These are phyloP conservation scores for Dioscorea cayenensis DNA, from an alignment of 116 monocot genomes.

Conservation along the genomic window DNA sequence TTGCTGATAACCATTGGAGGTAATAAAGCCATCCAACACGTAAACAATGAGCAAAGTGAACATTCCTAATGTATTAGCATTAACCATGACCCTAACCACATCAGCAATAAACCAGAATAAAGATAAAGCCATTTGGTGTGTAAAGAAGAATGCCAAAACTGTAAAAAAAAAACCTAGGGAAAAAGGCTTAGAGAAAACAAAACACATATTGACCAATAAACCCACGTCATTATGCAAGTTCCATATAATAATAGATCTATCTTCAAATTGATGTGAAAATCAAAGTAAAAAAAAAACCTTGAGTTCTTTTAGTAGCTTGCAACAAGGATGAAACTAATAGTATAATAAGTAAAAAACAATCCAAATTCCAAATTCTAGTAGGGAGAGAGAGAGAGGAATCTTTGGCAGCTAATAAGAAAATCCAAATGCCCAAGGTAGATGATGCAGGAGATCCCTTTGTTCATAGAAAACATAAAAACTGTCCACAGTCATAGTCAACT, in stretches of 20 bases:
- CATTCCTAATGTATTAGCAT: slow-evolving; percentile 40
- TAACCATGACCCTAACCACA: slow-evolving; percentile 40
- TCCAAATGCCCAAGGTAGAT: slow-evolving; percentile 85
- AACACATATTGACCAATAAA: neutral
- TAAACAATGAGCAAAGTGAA: slow-evolving; percentile 46
- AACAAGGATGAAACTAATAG: slow-evolving; percentile 70
- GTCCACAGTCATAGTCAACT: slow-evolving; percentile 51
- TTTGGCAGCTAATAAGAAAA: slow-evolving; percentile 48
- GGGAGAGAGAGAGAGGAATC: slow-evolving; percentile 75
- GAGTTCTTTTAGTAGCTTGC: slow-evolving; percentile 32
- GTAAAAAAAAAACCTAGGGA: slow-evolving; percentile 51
- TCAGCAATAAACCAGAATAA: slow-evolving; percentile 56
- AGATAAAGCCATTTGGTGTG: slow-evolving; percentile 55
- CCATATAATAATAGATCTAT: neutral
- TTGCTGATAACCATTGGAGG: slow-evolving; percentile 36
- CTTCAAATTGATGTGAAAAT: neutral
- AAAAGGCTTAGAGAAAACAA: no score
- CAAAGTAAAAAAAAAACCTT: neutral
- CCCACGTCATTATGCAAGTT: neutral
- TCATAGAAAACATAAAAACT: slow-evolving; percentile 83
- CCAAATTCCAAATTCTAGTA: slow-evolving; percentile 47
- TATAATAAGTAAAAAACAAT: slow-evolving; percentile 70
- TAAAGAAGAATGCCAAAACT: slow-evolving; percentile 33
- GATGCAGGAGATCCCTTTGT: slow-evolving; percentile 77
- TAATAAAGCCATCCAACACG: slow-evolving; percentile 58